Evolutionary conservation across 2,329 filamentous ascomycete genomes (phyloP), one percentile per base, ranked within the genome.

Genomic region (Aspergillus cejpii): DNA sequence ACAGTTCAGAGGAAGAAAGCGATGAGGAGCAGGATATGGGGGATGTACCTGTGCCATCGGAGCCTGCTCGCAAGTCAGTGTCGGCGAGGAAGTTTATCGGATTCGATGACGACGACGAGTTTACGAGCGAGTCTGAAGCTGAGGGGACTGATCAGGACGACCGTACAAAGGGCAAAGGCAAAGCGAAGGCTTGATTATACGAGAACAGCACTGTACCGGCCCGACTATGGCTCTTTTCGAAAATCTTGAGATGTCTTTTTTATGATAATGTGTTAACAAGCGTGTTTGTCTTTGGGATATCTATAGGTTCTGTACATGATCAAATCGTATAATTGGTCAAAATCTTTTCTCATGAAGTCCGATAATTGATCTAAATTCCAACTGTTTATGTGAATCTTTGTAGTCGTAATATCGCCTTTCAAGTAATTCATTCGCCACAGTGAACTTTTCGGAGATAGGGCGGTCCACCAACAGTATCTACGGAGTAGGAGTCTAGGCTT

Each of bases 91-190:
- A 60, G 20, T 74, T 65, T 49, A 67, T 70, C 40, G 72, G 72
- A 1, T 74, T 74, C 43, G 72, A 74, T 48, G 71, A 74, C 10
- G 70, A 73, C 34, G 70, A 73, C 48, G 69, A 73, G 40, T 67
- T 70, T 36, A 68, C 69, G 59, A 70, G 65, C 43, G 69, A 71
- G 49, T 69, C 69, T 5, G 67, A 71, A 11, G 65, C 61, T 7
- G 63, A 67, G 20, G 61, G 60, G 6, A 54, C 57, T 11, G 49
- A 55, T 14, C 38, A 46, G 11, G 43, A 37, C 23, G 54, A 57
- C 19, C 51, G 60, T 44, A 26, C 49, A 6, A 58, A 62, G 43
- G 56, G 53, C 20, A 69, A 70, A 50, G 64, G 63, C 27, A 69
- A 67, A 47, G 61, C 53, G 19, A 67, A 64, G 48, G 62, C 53